Base-by-base conservation (phyloP, 352 stramenopile genomes). In the Hyaloperonospora brassicae region DNA sequence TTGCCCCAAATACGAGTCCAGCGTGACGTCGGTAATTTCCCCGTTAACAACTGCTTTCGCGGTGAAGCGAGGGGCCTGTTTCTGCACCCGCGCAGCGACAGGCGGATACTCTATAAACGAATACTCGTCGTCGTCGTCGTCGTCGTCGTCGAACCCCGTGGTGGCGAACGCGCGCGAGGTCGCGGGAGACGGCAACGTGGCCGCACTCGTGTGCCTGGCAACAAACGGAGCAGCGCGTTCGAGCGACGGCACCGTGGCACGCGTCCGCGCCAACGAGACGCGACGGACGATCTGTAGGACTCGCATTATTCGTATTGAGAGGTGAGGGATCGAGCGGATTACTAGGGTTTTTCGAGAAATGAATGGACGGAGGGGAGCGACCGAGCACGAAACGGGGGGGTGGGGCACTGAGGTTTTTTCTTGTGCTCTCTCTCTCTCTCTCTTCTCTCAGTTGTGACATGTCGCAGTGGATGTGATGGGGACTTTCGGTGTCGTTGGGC, bases 1-100 rank as follows among this genome's bases (percentile, higher is more conserved):
- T 72, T 95, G 86, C 47, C 87, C 87, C 39, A 73, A 69, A 75
- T 86, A 96, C 56, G 88, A 68, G 36, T 88, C 76, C 14, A 94
- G 76, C 44, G 73, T 86, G 17, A 96, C 55, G 36, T 90, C 64
- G 23, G 73, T 76, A 65, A 96, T 95, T 46, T 96, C 85, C 35
- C 76, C 86, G 57, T 93, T 76, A 34, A 87, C 53, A 8, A 95
- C 81, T 5, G 80, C 87, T 11, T 64, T 55, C 1, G 87, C 81
- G 27, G 63, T 89, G 64, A 96, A 96, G 5, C 54, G 53, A 11
- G 87, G 87, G 38, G 87, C 87, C 24, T 65, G 67, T 13, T 66
- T 57, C 49, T 87, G 71, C 48, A 96, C 70, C 31, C 70, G 70
- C 17, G 79, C 84, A 13, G 49, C 63, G 14, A 81, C 34, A 8